Evolutionary conservation across 768 basidiomycete species (phyloP), one percentile per base, ranked within the genome.

Genomic region (Xerocomellus chrysenteron): DNA sequence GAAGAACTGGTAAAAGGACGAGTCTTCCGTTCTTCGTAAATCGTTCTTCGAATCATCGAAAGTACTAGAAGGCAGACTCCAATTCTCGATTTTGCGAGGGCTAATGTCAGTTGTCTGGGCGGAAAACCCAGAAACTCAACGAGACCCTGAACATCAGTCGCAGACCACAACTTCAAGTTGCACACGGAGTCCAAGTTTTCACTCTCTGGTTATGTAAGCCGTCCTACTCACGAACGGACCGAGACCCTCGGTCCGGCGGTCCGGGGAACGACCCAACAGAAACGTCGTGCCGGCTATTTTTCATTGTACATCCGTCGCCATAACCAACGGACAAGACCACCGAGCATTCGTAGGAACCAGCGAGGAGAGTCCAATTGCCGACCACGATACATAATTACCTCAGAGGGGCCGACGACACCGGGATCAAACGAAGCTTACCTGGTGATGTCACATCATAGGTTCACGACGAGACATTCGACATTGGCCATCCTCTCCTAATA

Each of bases 21-120:
- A n/a, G 2, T 21, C 66, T 65, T 68, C 65, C 58, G 4, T 68
- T 56, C 65, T 56, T 60, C 45, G 57, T 47, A 66, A 50, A 65
- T 50, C n/a, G 46, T 19, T 47, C 50, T 61, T 68, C 63, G 63
- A 61, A 57, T 16, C 54, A 51, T 45, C 50, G 37, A 32, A 59
- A 52, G 37, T 4, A 19, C 42, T 4, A 44, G 59, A 61, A 67
- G 57, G 30, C 55, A 45, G 52, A 33, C 17, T 21, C 44, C 50
- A 45, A 19, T 46, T 33, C 58, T 64, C 65, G 54, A 67, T 59
- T 47, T 62, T 65, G 63, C 39, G 17, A 59, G 50, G 3, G 49
- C 9, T 16, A 57, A 36, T 54, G 60, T 62, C 54, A 68, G 50
- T 33, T 33, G 35, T 53, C 45, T 19, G 19, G 42, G 39, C 44